Evolutionary conservation across 73 alveolate species (phyloP), one percentile per base, ranked within the genome.

Genomic region (Strombidium stylifer): DNA sequence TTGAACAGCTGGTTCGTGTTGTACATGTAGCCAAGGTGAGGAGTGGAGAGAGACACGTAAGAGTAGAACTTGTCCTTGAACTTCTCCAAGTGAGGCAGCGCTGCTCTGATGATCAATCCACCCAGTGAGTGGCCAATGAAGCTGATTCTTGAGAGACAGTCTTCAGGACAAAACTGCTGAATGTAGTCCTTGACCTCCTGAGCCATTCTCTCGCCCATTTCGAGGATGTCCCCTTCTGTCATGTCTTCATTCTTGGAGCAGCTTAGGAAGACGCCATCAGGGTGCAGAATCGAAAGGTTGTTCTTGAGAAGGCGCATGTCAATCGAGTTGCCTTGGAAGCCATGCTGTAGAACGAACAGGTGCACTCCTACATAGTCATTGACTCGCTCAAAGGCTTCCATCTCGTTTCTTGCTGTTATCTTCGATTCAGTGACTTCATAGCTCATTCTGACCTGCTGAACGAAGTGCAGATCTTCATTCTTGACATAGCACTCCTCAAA

Each of bases 61-160:
- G 94, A 61, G 87, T 87, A 89, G 91, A 94, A 84, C 82, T 95
- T 90, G 51, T 92, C 96, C 69, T 84, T 82, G 86, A 70, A 81
- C 48, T 96, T 94, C 35, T 65, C 94, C 31, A 96, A 81, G 68
- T 79, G 87, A 14, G 96, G 98, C 39, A 93, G 54, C 19, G 98
- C 96, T 10, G 98, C 93, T 19, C 99, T 77, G 16, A 96, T 93
- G 19, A 93, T 85, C 21, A 91, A 83, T 0, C 98, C 98, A 16
- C 99, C 99, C 39, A 97, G 79, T 23, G 99, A 96, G 58, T 97
- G 99, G n/a, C 98, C 99, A 23, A 97, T 84, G 67, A 97, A 97
- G 32, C 98, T 86, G 28, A 97, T 83, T 53, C 87, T 86, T 47
- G 81, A 79, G 50, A 86, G 87, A 34, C 61, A 78, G 20, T 59